Evolutionary conservation across 768 basidiomycete species (phyloP).

Genomic region (Lactarius vividus): DNA sequence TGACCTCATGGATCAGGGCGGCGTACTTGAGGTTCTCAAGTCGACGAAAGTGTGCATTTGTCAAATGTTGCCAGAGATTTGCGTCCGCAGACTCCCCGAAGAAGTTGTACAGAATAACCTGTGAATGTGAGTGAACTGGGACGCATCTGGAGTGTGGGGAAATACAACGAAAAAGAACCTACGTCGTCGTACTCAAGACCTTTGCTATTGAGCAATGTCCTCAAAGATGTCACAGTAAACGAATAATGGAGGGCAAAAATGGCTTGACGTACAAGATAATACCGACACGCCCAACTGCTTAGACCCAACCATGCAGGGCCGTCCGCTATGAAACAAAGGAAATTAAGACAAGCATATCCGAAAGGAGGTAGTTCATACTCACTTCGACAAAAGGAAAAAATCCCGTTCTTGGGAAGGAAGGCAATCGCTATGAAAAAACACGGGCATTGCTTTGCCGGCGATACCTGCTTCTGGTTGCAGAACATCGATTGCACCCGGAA

Average conservation of each 20-base stretch:
- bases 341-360: neutral
- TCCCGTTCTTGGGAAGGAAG: conserved; percentile 1
- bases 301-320: conserved; percentile 57
- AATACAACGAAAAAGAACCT: conserved; percentile 4
- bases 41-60: neutral
- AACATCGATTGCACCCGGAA: conserved; percentile 59
- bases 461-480: conserved; percentile 55
- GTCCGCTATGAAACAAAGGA: conserved; percentile 35
- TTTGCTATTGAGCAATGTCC: conserved; percentile 62
- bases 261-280: conserved; percentile 49
- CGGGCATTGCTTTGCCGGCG: conserved; percentile 52
- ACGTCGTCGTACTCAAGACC: conserved; percentile 69
- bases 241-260: neutral
- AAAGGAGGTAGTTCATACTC: neutral
- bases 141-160: too few relatives aligned
- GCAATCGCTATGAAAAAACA: conserved; percentile 54
- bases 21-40: neutral
- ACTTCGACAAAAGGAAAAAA: conserved; percentile 14
- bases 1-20: conserved; percentile 13
- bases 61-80: conserved; percentile 16
- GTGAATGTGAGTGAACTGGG: neutral
- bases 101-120: conserved; percentile 76
- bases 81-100: conserved; percentile 61
- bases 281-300: conserved; percentile 61
- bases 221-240: conserved; percentile 6